A percentile compares a stretch with the other conserved stretches of the same genome.
Conservation (phyloP, 306 rosid species). For the Pachyrhizus erosus region DNA sequence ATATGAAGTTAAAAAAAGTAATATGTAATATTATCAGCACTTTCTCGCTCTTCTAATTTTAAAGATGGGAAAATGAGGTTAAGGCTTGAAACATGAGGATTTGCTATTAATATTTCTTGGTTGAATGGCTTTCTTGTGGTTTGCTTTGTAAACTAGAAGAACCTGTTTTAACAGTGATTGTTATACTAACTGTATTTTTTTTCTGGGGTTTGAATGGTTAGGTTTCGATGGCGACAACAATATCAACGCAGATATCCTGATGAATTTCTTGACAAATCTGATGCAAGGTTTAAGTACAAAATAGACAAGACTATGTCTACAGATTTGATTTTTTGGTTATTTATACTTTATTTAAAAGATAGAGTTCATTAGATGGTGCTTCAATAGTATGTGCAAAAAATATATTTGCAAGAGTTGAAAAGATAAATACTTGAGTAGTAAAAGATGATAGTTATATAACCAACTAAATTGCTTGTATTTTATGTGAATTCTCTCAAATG, state of each 20-base stretch:
- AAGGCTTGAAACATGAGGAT: constrained; percentile 19
- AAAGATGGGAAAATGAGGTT: constrained; percentile 20
- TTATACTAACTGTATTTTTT: not conserved
- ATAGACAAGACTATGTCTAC: not conserved
- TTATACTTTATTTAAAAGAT: not conserved
- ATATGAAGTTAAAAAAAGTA: not conserved
- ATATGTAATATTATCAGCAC: not conserved
- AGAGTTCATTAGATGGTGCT: not conserved
- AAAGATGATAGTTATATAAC: not conserved
- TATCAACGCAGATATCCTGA: constrained; percentile 85
- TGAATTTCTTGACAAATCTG: constrained; percentile 80
- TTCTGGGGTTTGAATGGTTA: constrained; percentile 45
- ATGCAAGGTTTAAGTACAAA: constrained; percentile 67
- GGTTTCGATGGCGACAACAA: constrained; percentile 92
- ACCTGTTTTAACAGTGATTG: not conserved
- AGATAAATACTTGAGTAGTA: not conserved
- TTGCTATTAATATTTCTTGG: constrained; percentile 1
- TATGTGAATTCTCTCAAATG: not conserved
- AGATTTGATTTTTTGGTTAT: not conserved
- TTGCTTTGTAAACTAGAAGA: constrained; percentile 15
- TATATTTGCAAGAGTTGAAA: not conserved
- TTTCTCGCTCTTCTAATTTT: constrained; percentile 13
- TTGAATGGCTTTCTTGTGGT: not conserved
- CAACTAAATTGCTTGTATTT: not conserved
- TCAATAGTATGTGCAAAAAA: not conserved